Conservation (phyloP, 352 stramenopile genomes). For the Aphanomyces euteiches region DNA sequence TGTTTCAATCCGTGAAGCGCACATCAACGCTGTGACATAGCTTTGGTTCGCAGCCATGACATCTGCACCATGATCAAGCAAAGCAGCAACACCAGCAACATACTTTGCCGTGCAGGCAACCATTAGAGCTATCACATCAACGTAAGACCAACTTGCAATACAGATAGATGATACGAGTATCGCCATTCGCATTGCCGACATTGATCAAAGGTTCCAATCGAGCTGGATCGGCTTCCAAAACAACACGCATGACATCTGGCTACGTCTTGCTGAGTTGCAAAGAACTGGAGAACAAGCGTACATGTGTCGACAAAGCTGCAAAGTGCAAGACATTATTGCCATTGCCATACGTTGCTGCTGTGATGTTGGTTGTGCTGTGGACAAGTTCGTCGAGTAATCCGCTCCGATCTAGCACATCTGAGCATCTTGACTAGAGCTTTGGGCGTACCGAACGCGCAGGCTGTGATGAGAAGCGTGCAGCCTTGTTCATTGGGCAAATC, state of each 20-base stretch:
- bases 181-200: constrained; percentile 60
- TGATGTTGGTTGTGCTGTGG: constrained; percentile 55
- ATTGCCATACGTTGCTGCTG: constrained; percentile 56
- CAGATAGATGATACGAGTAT: constrained; percentile 52
- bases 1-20: constrained; percentile 48
- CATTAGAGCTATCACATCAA: constrained; percentile 60
- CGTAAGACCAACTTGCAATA: not conserved
- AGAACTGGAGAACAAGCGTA: constrained; percentile 32
- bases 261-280: constrained; percentile 26
- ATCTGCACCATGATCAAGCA: constrained; percentile 47
- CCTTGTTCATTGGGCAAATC: constrained; percentile 53
- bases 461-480: constrained; percentile 79
- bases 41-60: constrained; percentile 44
- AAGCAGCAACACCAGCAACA: constrained; percentile 41
- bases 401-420: constrained; percentile 42
- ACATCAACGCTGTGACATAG: constrained; percentile 77
- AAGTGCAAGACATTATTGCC: constrained; percentile 74
- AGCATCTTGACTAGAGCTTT: not conserved
- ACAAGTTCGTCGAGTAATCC: constrained; percentile 56
- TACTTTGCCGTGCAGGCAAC: constrained; percentile 83
- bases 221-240: constrained; percentile 43
- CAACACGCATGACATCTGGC: constrained; percentile 54
- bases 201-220: constrained; percentile 56
- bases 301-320: constrained; percentile 67
- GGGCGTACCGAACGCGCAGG: constrained; percentile 57